Conservation (phyloP, 2,329 filamentous ascomycete genomes). For the Colletotrichum spaethianum region DNA sequence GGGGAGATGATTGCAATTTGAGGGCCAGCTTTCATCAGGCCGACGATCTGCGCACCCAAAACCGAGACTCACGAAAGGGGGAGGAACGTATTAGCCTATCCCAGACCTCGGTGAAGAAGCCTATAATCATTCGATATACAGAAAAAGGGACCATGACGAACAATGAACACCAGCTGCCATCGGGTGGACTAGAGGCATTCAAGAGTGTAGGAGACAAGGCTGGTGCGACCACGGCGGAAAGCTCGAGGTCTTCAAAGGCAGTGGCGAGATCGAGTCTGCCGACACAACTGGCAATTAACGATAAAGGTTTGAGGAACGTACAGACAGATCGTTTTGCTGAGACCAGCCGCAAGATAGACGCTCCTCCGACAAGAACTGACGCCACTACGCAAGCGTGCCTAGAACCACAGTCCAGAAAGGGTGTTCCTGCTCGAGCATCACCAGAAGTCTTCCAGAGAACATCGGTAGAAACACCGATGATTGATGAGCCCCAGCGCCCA, state of each 20-base stretch:
- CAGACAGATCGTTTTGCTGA: neutral
- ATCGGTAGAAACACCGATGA: neutral
- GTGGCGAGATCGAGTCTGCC: too few relatives aligned
- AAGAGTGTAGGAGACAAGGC: neutral
- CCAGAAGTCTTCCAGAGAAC: neutral
- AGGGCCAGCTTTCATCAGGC: neutral
- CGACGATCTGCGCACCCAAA: neutral
- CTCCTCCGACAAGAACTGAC: neutral
- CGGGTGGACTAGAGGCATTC: neutral
- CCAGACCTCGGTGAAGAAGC: neutral
- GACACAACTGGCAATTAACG: neutral
- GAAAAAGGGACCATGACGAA: constrained; percentile 42
- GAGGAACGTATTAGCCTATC: neutral
- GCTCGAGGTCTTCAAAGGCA: too few relatives aligned
- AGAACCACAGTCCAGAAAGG: neutral
- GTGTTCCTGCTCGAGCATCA: neutral
- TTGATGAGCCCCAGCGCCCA: too few relatives aligned
- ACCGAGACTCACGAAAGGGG: neutral
- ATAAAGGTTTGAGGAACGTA: neutral
- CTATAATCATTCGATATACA: constrained; percentile 40
- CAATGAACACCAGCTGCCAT: neutral
- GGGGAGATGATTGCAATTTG: neutral
- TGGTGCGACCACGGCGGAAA: neutral
- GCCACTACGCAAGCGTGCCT: constrained; percentile 1
- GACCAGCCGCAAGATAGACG: too few relatives aligned